Evolutionary conservation across 2,329 filamentous ascomycete species (phyloP).

Genomic region (Monosporascus cannonballus): DNA sequence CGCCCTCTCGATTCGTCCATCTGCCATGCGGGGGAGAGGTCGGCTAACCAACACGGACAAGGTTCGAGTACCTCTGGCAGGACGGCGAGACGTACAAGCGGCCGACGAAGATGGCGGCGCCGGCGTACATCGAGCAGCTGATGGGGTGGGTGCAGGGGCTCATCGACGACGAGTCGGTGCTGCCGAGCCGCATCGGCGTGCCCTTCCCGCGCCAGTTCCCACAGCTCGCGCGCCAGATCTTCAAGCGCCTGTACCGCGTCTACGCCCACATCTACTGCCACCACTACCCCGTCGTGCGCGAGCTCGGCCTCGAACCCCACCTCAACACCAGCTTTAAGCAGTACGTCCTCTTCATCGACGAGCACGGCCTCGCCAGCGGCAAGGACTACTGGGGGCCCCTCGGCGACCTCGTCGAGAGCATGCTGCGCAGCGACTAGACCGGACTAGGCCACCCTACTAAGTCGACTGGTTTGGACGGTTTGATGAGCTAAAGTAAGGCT

Average conservation of each 20-base stretch:
- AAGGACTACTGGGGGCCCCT: constrained; percentile 97
- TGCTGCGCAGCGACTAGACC: constrained; percentile 79
- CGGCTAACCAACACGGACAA: constrained; percentile 25
- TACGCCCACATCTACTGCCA: constrained; percentile 99
- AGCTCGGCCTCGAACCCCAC: constrained; percentile 91
- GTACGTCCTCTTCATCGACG: constrained; percentile 97
- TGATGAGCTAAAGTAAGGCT: no score
- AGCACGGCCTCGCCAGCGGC: constrained; percentile 85
- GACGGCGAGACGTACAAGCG: constrained; percentile 90
- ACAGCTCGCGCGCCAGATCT: constrained; percentile 84
- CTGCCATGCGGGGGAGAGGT: no score
- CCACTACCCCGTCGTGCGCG: constrained; percentile 94
- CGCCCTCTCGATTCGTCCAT: background rate
- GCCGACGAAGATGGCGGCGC: constrained; percentile 96
- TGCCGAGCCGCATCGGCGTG: constrained; percentile 91
- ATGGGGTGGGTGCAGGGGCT: constrained; percentile 96
- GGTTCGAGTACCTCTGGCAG: constrained; percentile 99
- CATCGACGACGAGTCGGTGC: constrained; percentile 91
- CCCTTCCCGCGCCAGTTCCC: constrained; percentile 93
- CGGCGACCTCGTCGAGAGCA: constrained; percentile 93
- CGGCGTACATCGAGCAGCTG: constrained; percentile 94
- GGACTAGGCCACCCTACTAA: no score
- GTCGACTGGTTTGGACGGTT: no score
- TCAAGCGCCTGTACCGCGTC: constrained; percentile 97
- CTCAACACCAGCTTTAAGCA: constrained; percentile 99